Conservation (phyloP, 441 rosid genomes). For the Gossypium trilobum region DNA sequence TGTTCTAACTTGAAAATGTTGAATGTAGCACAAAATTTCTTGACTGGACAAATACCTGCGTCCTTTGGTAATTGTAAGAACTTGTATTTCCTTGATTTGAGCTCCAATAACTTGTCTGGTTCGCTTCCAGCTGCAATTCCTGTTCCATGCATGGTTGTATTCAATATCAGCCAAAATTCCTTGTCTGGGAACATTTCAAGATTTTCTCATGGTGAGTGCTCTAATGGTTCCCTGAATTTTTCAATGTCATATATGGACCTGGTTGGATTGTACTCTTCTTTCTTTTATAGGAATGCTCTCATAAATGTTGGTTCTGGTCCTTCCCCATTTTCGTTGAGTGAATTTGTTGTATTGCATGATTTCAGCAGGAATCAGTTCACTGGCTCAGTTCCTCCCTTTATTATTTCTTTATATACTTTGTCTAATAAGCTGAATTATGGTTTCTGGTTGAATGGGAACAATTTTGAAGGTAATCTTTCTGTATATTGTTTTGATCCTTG, state of each 20-base stretch:
- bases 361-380: constrained; percentile 42
- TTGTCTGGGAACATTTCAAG: constrained; percentile 37
- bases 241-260: constrained; percentile 17
- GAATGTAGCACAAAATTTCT: constrained; percentile 42
- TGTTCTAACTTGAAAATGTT: constrained; percentile 44
- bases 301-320: constrained; percentile 17
- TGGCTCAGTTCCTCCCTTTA: constrained; percentile 30
- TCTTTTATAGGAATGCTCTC: constrained; percentile 26
- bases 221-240: constrained; percentile 20
- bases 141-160: constrained; percentile 46
- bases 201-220: constrained; percentile 24
- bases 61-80: constrained; percentile 36
- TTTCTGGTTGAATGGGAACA: constrained; percentile 41
- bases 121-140: constrained; percentile 27
- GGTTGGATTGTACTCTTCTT: constrained; percentile 14
- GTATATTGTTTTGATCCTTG: constrained; percentile 32
- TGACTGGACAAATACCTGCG: constrained; percentile 33
- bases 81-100: constrained; percentile 47
- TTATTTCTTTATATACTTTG: constrained; percentile 30
- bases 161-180: constrained; percentile 40
- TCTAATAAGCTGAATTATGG: constrained; percentile 32
- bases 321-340: background rate
- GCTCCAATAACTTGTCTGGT: constrained; percentile 44
- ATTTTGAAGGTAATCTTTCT: constrained; percentile 35
- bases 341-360: constrained; percentile 32